phyloP scores from a whole-genome alignment of 2,329 filamentous ascomycete genomes.

The Fusarium cicatricum region DNA sequence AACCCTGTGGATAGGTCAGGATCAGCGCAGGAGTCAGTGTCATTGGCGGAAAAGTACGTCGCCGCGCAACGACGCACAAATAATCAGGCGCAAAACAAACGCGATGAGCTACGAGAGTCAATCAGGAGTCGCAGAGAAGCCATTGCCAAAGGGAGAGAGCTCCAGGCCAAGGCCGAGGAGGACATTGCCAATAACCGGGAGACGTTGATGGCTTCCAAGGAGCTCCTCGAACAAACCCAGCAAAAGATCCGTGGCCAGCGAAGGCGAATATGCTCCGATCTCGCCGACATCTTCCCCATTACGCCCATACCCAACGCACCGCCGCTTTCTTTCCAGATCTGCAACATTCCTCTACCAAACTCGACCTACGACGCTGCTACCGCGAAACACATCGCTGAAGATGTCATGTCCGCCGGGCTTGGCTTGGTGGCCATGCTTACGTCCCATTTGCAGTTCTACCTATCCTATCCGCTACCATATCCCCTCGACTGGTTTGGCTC shows the following conservation, averaged over 20 bases:
- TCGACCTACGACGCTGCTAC: conserved; percentile 70
- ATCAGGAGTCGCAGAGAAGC: conserved; percentile 71
- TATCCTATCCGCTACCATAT: conserved; percentile 82
- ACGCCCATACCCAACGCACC: conserved; percentile 64
- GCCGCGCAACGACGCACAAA: conserved; percentile 71
- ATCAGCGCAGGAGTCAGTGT: conserved; percentile 58
- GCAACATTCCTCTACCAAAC: conserved; percentile 80
- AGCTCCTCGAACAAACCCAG: conserved; percentile 63
- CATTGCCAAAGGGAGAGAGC: conserved; percentile 69
- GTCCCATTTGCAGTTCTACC: conserved; percentile 81
- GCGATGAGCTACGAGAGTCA: conserved; percentile 73
- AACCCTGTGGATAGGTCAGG: conserved; percentile 54
- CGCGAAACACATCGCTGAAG: conserved; percentile 64
- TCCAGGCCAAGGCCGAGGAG: conserved; percentile 65
- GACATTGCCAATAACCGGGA: conserved; percentile 69
- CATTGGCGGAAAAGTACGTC: conserved; percentile 63
- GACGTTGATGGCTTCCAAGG: conserved; percentile 64
- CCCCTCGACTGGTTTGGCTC: conserved; percentile 77
- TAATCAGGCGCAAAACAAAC: conserved; percentile 66
- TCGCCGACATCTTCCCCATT: conserved; percentile 83
- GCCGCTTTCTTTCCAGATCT: conserved; percentile 84
- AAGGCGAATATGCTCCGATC: conserved; percentile 85
- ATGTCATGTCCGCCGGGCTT: conserved; percentile 80
- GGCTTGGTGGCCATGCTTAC: conserved; percentile 82
- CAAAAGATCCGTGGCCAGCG: conserved; percentile 84